phyloP scores from a whole-genome alignment of 345 rosid genomes.

The Syzygium jambos region DNA sequence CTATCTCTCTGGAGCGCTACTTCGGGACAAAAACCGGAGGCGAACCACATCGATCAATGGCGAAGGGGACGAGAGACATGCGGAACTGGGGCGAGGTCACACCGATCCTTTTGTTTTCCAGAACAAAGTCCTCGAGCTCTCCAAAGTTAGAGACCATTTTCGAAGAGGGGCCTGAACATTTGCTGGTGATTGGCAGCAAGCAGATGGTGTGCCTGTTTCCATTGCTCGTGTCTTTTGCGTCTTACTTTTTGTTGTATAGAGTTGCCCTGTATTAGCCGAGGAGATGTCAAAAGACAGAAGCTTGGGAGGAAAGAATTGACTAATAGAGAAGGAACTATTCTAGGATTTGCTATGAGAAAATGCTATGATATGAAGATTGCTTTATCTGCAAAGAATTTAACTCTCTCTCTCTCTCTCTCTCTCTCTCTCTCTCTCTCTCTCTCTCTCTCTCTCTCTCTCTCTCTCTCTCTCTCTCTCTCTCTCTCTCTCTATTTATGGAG shows the following conservation, averaged over 20 bases:
- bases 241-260: not conserved
- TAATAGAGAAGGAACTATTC: not conserved
- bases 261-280: not conserved
- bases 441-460: not conserved
- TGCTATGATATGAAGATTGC: not conserved
- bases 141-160: not conserved
- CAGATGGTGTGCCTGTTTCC: not conserved
- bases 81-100: not conserved
- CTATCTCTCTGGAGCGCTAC: not conserved
- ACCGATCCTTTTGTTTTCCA: not conserved
- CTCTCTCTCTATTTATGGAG: not conserved
- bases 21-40: not conserved
- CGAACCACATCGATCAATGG: not conserved
- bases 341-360: not conserved
- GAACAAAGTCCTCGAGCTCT: not conserved
- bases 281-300: not conserved
- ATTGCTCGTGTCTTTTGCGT: not conserved
- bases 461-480: not conserved
- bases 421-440: not conserved
- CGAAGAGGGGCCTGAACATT: not conserved
- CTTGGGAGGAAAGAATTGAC: not conserved
- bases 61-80: not conserved
- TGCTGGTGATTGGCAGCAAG: not conserved
- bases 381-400: too few relatives aligned
- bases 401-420: not conserved